Percentiles rank a stretch among this genome's conserved stretches.
These are phyloP conservation scores for Ophiocordyceps sinensis DNA, from an alignment of 2,329 filamentous ascomycete genomes.

Conservation along the genomic window DNA sequence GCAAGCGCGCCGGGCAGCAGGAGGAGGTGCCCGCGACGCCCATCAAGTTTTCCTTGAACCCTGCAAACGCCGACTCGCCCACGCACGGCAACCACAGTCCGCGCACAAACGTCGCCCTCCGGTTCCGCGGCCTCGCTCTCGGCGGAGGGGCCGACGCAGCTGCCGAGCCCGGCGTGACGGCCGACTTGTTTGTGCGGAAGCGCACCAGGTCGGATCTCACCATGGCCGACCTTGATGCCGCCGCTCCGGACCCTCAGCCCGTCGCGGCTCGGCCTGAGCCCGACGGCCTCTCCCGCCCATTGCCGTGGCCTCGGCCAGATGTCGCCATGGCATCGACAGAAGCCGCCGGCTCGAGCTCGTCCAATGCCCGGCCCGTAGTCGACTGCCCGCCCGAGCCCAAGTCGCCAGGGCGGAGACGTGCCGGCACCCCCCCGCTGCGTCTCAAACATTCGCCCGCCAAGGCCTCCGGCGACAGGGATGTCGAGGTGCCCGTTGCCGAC, in stretches of 20 bases:
- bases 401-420: conserved; percentile 13
- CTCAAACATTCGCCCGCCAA: conserved; percentile 10
- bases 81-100: conserved; percentile 38
- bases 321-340: not conserved
- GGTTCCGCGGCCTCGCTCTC: conserved; percentile 36
- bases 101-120: conserved; percentile 34
- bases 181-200: conserved; percentile 5
- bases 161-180: conserved; percentile 12
- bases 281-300: conserved; percentile 7
- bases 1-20: conserved; percentile 26
- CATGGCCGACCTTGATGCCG: not conserved
- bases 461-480: conserved; percentile 13
- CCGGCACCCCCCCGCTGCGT: conserved; percentile 24
- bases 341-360: not conserved
- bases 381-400: conserved; percentile 23
- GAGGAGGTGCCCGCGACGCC: conserved; percentile 13
- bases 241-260: not conserved
- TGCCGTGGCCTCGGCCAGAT: not conserved
- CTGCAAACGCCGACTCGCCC: conserved; percentile 12
- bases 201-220: conserved; percentile 2
- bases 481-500: conserved; percentile 28
- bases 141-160: conserved; percentile 27
- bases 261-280: conserved; percentile 1
- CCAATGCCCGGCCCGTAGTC: conserved; percentile 17
- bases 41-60: conserved; percentile 33